Evolutionary conservation across 768 basidiomycete species (phyloP).

Genomic region (Scleroderma bovista): DNA sequence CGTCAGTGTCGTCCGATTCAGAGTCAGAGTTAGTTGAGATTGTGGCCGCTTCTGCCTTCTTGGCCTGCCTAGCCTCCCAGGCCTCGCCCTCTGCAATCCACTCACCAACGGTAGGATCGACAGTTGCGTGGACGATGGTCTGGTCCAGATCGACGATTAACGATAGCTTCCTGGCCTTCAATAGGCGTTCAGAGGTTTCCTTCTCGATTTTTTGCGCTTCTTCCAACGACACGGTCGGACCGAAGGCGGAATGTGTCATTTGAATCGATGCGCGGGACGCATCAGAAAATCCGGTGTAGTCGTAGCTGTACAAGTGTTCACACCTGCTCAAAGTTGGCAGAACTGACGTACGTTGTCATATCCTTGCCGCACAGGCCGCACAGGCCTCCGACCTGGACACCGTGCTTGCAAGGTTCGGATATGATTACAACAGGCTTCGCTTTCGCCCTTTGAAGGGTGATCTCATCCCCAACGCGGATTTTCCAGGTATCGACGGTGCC

Average conservation of each 20-base stretch:
- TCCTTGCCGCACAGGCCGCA: slow-evolving; percentile 96
- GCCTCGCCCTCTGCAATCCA: slow-evolving; percentile 87
- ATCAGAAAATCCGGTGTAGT: slow-evolving; percentile 87
- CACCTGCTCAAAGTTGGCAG: slow-evolving; percentile 1
- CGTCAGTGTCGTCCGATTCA: slow-evolving; percentile 37
- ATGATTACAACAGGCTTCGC: slow-evolving; percentile 60
- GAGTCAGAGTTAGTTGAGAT: slow-evolving; percentile 26
- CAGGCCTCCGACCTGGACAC: slow-evolving; percentile 85
- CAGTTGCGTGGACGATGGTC: slow-evolving; percentile 97
- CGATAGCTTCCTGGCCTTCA: slow-evolving; percentile 72
- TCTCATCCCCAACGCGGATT: slow-evolving; percentile 56
- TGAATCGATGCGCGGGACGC: slow-evolving; percentile 82
- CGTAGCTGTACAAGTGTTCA: slow-evolving; percentile 43
- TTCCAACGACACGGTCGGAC: slow-evolving; percentile 86
- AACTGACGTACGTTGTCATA: slow-evolving; percentile 69
- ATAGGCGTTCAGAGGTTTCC: slow-evolving; percentile 74
- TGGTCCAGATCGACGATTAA: slow-evolving; percentile 99
- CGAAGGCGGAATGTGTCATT: slow-evolving; percentile 91
- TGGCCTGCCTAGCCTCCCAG: slow-evolving; percentile 62
- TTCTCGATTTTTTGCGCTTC: slow-evolving; percentile 88
- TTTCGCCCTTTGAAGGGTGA: slow-evolving; percentile 53
- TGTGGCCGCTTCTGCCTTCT: slow-evolving; percentile 32
- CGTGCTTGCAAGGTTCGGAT: slow-evolving; percentile 93
- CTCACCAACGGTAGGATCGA: slow-evolving; percentile 97
- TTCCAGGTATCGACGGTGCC: slow-evolving; percentile 74